Conservation (phyloP, 352 stramenopile genomes). For the Phytopythium oedochilum region DNA sequence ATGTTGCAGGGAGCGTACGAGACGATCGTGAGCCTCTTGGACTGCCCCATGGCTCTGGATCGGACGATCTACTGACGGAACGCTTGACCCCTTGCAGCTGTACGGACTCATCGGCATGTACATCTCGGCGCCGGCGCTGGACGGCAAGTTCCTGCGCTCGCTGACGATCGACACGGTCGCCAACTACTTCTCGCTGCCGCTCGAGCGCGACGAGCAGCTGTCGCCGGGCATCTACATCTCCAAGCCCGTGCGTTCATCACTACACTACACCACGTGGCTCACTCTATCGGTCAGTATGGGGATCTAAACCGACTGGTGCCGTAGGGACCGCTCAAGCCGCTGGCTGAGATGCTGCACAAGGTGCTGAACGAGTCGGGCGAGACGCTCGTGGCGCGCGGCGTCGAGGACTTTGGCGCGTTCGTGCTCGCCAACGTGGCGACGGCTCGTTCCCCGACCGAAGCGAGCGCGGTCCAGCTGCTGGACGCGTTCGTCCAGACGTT, state of each 20-base stretch:
- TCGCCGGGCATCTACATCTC: conserved; percentile 77
- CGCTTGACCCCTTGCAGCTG: too few relatives aligned
- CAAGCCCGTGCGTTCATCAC: conserved; percentile 42
- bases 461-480: conserved; percentile 51
- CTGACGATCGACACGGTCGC: conserved; percentile 64
- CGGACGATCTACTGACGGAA: too few relatives aligned
- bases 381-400: conserved; percentile 45
- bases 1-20: conserved; percentile 49
- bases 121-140: conserved; percentile 69
- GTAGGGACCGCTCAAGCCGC: conserved; percentile 59
- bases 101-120: conserved; percentile 85
- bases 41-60: neutral
- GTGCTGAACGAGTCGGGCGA: conserved; percentile 56
- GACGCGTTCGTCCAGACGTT: conserved; percentile 52
- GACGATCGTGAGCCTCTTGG: conserved; percentile 43
- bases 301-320: too few relatives aligned
- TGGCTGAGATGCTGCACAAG: conserved; percentile 58
- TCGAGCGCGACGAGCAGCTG: conserved; percentile 69
- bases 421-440: conserved; percentile 47
- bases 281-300: neutral
- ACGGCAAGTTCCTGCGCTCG: conserved; percentile 48
- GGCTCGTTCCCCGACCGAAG: conserved; percentile 1
- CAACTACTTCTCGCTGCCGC: conserved; percentile 66
- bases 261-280: neutral
- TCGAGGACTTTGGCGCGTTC: conserved; percentile 70